Percentiles rank a stretch among this genome's conserved stretches.
Evolutionary conservation across 1,284 basidiomycete species (phyloP).

Genomic region (Erythrobasidium hasegawianum): DNA sequence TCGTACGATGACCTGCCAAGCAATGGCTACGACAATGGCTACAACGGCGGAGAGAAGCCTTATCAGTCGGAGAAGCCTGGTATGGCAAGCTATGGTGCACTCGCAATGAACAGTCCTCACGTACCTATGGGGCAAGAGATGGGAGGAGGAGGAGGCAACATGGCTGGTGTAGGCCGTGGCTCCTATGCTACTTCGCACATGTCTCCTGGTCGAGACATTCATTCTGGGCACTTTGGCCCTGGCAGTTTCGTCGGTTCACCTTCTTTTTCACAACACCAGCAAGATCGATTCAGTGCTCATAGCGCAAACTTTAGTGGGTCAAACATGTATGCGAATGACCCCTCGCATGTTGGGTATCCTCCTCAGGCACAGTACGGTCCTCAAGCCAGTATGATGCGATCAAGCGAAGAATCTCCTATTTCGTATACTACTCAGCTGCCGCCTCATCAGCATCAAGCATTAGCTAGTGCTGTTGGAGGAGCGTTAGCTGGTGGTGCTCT

Average conservation of each 20-base stretch:
- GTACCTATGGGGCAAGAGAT: neutral
- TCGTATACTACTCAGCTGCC: neutral
- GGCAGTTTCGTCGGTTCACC: too few species aligned
- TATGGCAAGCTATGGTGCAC: slow-evolving; percentile 12
- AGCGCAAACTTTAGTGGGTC: too few species aligned
- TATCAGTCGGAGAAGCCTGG: slow-evolving; percentile 5
- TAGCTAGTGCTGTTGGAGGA: slow-evolving; percentile 8
- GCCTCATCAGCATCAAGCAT: slow-evolving; percentile 1
- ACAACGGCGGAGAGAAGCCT: slow-evolving; percentile 10
- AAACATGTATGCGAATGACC: too few species aligned
- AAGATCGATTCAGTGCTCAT: too few species aligned
- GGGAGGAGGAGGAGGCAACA: neutral
- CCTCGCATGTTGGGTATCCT: neutral
- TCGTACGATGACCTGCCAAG: slow-evolving; percentile 11
- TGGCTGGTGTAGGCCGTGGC: neutral
- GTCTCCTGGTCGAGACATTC: too few species aligned
- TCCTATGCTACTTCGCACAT: neutral
- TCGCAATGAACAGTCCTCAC: slow-evolving; percentile 7
- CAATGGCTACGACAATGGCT: neutral
- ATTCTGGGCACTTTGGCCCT: too few species aligned
- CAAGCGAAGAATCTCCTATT: neutral
- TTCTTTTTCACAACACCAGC: too few species aligned
- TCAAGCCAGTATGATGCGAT: slow-evolving; percentile 1
- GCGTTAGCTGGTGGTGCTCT: slow-evolving; percentile 2
- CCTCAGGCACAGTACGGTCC: neutral